Base-by-base conservation (phyloP, 176 grass and related monocot genomes). In the Hyparrhenia diplandra region DNA sequence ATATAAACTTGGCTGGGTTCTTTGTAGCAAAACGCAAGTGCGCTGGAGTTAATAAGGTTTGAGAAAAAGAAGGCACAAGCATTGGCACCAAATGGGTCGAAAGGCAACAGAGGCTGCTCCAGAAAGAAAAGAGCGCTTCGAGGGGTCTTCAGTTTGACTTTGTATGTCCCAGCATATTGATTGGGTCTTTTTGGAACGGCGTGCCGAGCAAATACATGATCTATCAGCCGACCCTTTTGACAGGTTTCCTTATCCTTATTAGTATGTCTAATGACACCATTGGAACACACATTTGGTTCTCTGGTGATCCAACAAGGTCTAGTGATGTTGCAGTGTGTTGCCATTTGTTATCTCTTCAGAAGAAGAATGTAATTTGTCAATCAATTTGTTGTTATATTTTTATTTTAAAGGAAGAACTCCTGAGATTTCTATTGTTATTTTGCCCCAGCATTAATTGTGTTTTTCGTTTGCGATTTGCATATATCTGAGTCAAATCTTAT, bases 131-230 rank as follows among this genome's bases (percentile, higher is more conserved):
- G 0, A 42, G 37, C 1, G 37, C n/a, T 69, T 42, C 67, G 0
- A 69, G 21, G 21, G 4, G 2, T 40, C 5, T 37, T 3, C 21
- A 3, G 5, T 24, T 69, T 13, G 21, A 69, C 21, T 42, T 42
- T 25, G 10, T 68, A 12, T 23, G 1, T 5, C 9, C 4, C 8
- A 12, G 0, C n/a, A 6, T 13, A 2, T 12, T 0, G n/a, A 24
- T 0, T 23, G 10, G 9, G 7, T 2, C 30, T 40, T 5, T 1
- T 9, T n/a, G 2, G 8, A 2, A 2, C 4, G 1, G 2, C 0
- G 2, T 42, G 10, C 21, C 5, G n/a, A 69, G 12, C 21, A 41
- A 6, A 37, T 23, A 21, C 67, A 69, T 21, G 67, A 69, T 25
- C 21, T 69, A n/a, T 69, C 67, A 43, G 21, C 37, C 4, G 36